A percentile compares a stretch with the other conserved stretches of the same genome.
These are phyloP conservation scores for Knoxdaviesia proteae DNA, from an alignment of 2,329 filamentous ascomycete species.

Conservation along the genomic window DNA sequence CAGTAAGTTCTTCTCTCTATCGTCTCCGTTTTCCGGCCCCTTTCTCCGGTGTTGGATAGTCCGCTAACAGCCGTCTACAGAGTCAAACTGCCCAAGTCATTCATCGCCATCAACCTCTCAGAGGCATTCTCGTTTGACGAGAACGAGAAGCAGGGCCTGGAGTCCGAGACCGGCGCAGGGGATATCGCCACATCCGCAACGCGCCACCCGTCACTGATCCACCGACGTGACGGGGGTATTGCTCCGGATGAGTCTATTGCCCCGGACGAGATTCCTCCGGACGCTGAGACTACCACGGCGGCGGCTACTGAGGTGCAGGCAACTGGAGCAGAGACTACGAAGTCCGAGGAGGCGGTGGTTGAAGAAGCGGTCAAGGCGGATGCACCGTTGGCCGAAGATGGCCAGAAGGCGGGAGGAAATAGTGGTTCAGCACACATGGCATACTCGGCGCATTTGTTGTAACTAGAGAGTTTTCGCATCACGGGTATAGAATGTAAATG, in stretches of 20 bases:
- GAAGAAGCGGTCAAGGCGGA: too few species aligned
- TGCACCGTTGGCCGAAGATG: too few species aligned
- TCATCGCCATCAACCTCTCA: constrained; percentile 42
- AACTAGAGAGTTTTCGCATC: too few species aligned
- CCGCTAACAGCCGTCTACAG: constrained; percentile 14
- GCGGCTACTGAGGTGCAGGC: background rate
- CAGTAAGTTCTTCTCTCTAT: constrained; percentile 37
- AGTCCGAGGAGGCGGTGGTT: too few species aligned
- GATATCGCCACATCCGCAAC: too few species aligned
- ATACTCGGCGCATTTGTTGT: too few species aligned
- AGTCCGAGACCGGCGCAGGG: too few species aligned
- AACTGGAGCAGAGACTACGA: too few species aligned
- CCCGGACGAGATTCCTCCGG: background rate
- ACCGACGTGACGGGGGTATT: background rate
- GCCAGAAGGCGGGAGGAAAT: too few species aligned
- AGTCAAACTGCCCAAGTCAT: constrained; percentile 45
- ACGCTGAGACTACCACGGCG: background rate
- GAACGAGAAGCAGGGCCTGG: constrained; percentile 22
- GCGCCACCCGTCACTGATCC: too few species aligned
- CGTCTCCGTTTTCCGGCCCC: constrained; percentile 4
- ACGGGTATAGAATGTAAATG: too few species aligned
- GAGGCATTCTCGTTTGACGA: constrained; percentile 40
- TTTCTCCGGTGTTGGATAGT: constrained; percentile 5
- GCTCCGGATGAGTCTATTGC: background rate
- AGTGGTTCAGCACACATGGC: too few species aligned